Conservation (phyloP, 2,329 filamentous ascomycete genomes). For the Trichoderma citrinoviride region DNA sequence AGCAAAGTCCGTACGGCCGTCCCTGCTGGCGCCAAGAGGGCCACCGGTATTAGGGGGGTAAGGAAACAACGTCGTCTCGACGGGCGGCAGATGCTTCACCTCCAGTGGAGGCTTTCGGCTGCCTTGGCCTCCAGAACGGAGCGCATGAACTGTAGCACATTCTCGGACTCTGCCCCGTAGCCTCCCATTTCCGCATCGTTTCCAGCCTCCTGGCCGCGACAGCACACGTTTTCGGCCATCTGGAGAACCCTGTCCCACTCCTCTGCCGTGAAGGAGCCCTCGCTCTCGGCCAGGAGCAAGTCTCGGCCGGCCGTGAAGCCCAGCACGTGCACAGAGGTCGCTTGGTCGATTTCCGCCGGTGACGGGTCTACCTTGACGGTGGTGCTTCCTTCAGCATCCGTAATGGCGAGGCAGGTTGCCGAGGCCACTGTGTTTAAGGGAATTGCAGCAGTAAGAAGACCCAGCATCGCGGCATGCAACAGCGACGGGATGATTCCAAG, state of each 20-base stretch:
- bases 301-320: slow-evolving; percentile 73
- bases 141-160: slow-evolving; percentile 60
- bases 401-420: slow-evolving; percentile 62
- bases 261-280: slow-evolving; percentile 71
- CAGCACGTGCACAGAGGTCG: slow-evolving; percentile 76
- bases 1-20: neutral
- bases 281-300: slow-evolving; percentile 75
- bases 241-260: slow-evolving; percentile 73
- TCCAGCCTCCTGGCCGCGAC: slow-evolving; percentile 37
- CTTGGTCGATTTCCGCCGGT: slow-evolving; percentile 57
- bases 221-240: slow-evolving; percentile 65
- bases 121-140: slow-evolving; percentile 58
- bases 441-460: slow-evolving; percentile 77
- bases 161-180: slow-evolving; percentile 41
- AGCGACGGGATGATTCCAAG: slow-evolving; percentile 77
- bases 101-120: slow-evolving; percentile 55
- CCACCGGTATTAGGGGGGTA: neutral
- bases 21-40: slow-evolving; percentile 5
- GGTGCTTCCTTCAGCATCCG: slow-evolving; percentile 23
- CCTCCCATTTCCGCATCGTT: slow-evolving; percentile 48
- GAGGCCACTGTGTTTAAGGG: slow-evolving; percentile 73
- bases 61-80: slow-evolving; percentile 7
- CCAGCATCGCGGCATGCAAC: slow-evolving; percentile 73
- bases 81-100: slow-evolving; percentile 37
- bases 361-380: slow-evolving; percentile 60